Evolutionary conservation across 148 eudicot species (phyloP).

Genomic region (Amaranthus hypochondriacus): DNA sequence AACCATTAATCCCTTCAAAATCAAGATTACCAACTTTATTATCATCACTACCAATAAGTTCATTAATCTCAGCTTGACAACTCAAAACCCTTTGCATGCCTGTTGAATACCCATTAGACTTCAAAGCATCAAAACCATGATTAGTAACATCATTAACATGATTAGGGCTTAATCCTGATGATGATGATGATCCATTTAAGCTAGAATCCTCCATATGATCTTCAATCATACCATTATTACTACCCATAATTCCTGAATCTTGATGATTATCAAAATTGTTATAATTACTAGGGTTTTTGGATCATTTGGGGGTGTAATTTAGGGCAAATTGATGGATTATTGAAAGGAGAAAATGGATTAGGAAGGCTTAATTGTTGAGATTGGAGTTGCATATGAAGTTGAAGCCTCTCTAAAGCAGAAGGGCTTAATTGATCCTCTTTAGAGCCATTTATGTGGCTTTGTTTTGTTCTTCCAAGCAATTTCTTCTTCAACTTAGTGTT

Average conservation of each 20-base stretch:
- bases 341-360: slow-evolving; percentile 53
- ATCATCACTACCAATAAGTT: slow-evolving; percentile 17
- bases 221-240: background rate
- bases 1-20: slow-evolving; percentile 26
- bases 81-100: slow-evolving; percentile 24
- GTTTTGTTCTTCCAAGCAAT: slow-evolving; percentile 57
- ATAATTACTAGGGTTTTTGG: slow-evolving; percentile 39
- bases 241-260: too few species aligned
- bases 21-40: slow-evolving; percentile 5
- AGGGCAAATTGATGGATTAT: slow-evolving; percentile 65
- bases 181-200: slow-evolving; percentile 20
- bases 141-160: background rate
- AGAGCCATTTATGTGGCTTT: slow-evolving; percentile 20
- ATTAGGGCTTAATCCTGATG: slow-evolving; percentile 12
- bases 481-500: slow-evolving; percentile 78
- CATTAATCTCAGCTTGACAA: slow-evolving; percentile 27
- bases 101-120: background rate
- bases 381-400: slow-evolving; percentile 90
- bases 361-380: slow-evolving; percentile 2
- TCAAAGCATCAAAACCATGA: background rate
- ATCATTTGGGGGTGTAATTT: slow-evolving; percentile 50
- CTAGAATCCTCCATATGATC: slow-evolving; percentile 20
- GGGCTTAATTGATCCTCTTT: slow-evolving; percentile 42
- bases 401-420: slow-evolving; percentile 92
- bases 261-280: too few species aligned